Conservation (phyloP, 306 rosid species). For the Datisca glomerata region DNA sequence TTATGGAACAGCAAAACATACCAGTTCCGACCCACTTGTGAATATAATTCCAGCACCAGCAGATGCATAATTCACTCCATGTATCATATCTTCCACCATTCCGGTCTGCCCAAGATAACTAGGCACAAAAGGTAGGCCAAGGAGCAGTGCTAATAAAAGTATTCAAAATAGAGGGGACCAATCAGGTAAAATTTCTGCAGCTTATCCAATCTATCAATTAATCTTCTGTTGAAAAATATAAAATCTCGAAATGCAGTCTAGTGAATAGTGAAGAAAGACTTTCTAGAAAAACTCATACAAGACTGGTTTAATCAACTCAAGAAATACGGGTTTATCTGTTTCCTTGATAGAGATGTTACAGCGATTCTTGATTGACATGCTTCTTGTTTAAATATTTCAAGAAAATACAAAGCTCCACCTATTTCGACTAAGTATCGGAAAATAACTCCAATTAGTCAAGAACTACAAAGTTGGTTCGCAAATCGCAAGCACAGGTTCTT, state of each 20-base stretch:
- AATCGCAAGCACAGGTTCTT: too few relatives aligned
- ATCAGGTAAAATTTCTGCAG: too few relatives aligned
- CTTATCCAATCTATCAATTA: too few relatives aligned
- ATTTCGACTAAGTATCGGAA: too few relatives aligned
- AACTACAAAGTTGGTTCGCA: too few relatives aligned
- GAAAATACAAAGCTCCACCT: too few relatives aligned
- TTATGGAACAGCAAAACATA: slow-evolving; percentile 12
- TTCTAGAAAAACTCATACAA: too few relatives aligned
- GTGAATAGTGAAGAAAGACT: too few relatives aligned
- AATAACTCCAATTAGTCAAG: too few relatives aligned
- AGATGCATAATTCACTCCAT: slow-evolving; percentile 79
- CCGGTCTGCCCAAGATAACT: slow-evolving; percentile 74
- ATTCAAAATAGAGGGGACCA: background rate
- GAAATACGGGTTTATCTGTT: background rate
- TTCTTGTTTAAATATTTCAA: too few relatives aligned
- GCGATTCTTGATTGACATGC: background rate
- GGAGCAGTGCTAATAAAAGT: slow-evolving; percentile 39
- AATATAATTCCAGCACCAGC: slow-evolving; percentile 88
- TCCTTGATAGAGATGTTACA: background rate
- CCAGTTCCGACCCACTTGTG: slow-evolving; percentile 86
- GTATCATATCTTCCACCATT: slow-evolving; percentile 45
- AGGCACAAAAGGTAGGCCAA: slow-evolving; percentile 81
- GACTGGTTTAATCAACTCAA: too few relatives aligned
- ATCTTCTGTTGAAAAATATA: background rate
- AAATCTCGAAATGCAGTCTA: background rate